phyloP scores from a whole-genome alignment of 2,329 filamentous ascomycete species.

The Nothomitra cinnamomea region DNA sequence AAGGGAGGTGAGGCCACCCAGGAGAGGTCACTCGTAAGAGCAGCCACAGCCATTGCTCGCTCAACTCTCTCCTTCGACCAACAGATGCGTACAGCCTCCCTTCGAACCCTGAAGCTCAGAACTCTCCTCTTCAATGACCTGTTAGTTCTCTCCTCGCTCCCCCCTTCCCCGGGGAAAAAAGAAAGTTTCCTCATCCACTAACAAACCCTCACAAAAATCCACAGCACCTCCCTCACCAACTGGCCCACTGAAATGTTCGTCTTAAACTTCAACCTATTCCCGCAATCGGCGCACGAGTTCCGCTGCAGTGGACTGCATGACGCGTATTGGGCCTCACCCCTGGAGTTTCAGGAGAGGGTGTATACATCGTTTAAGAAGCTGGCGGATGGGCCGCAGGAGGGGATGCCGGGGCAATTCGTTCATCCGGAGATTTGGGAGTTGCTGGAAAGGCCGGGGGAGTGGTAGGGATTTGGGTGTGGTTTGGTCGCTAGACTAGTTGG shows the following conservation, averaged over 20 bases:
- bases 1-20: neutral
- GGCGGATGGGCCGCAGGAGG: neutral
- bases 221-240: neutral
- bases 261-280: neutral
- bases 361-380: neutral
- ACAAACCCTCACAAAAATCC: neutral
- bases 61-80: neutral
- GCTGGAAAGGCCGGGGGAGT: neutral
- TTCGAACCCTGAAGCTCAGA: neutral
- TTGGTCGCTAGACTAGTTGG: too few species aligned
- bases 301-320: neutral
- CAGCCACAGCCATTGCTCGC: neutral
- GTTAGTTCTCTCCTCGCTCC: too few species aligned
- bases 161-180: neutral
- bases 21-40: neutral
- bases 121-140: neutral
- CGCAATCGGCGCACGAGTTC: neutral
- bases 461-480: too few species aligned
- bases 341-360: neutral
- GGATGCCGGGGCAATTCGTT: neutral
- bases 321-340: neutral
- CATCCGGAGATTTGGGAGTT: neutral
- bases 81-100: neutral
- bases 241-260: slow-evolving; percentile 1
- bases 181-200: too few species aligned